phyloP scores from a whole-genome alignment of 2,329 filamentous ascomycete genomes.

The Alternaria alternata region DNA sequence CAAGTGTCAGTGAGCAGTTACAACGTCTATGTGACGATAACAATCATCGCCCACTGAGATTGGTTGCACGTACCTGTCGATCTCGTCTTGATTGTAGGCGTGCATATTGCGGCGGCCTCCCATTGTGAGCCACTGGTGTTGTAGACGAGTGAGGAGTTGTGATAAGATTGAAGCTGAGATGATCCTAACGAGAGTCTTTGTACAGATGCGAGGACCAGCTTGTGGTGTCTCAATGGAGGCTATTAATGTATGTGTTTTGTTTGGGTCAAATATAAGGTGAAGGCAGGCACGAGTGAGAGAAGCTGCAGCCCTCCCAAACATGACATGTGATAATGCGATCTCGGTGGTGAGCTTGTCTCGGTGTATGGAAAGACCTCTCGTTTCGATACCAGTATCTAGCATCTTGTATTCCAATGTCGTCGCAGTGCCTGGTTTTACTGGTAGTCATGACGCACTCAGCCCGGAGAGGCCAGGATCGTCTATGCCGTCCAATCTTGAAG shows the following conservation, averaged over 20 bases:
- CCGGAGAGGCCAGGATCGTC: not conserved
- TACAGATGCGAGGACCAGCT: not conserved
- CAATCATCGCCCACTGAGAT: too few relatives aligned
- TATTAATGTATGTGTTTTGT: not conserved
- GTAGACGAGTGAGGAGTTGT: not conserved
- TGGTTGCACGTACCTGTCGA: conserved; percentile 12
- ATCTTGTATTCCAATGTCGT: not conserved
- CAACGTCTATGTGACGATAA: too few relatives aligned
- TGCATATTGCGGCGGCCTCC: conserved; percentile 7
- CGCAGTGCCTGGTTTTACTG: not conserved
- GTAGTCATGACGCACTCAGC: not conserved
- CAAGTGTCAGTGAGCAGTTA: not conserved
- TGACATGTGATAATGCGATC: not conserved
- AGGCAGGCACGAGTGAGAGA: conserved; percentile 8
- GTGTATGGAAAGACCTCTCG: not conserved
- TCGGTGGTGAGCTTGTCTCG: not conserved
- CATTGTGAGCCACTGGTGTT: conserved; percentile 4
- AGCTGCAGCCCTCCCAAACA: not conserved
- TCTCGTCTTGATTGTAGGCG: conserved; percentile 23
- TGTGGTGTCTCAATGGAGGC: not conserved
- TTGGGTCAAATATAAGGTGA: conserved; percentile 10
- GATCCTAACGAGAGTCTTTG: not conserved
- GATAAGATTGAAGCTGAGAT: not conserved
- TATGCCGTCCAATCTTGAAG: not conserved
- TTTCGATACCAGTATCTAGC: not conserved